Percentiles rank a stretch among this genome's conserved stretches.
Conservation (phyloP, 441 rosid genomes). For the Corymbia calophylla region DNA sequence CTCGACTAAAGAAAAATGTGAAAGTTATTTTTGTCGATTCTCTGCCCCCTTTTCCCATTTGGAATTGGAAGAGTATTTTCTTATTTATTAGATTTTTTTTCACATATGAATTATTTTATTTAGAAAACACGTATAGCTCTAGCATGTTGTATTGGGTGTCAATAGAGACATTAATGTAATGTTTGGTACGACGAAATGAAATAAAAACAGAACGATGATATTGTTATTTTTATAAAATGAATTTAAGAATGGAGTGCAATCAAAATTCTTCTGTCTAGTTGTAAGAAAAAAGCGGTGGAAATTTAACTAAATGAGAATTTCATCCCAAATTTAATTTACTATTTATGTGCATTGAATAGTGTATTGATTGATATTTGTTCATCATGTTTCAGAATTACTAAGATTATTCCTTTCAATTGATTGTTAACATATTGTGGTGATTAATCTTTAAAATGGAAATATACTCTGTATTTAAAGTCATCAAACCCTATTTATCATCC, state of each 20-base stretch:
- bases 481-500: neutral
- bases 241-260: neutral
- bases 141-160: neutral
- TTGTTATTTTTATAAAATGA: neutral
- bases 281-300: neutral
- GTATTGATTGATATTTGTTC: neutral
- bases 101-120: neutral
- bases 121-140: no score
- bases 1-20: neutral
- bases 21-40: neutral
- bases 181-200: neutral
- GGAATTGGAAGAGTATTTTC: neutral
- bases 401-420: neutral
- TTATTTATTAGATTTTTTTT: neutral
- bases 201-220: neutral
- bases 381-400: neutral
- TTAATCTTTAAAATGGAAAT: neutral
- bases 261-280: neutral
- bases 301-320: neutral
- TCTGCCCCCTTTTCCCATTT: neutral
- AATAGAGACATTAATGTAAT: rapidly evolving
- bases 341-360: neutral
- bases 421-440: neutral
- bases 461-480: neutral
- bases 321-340: neutral